A percentile compares a stretch with the other conserved stretches of the same genome.
Evolutionary conservation across 1,139 yeast genomes (phyloP).

Genomic region (Saccharomyces hybrid): DNA sequence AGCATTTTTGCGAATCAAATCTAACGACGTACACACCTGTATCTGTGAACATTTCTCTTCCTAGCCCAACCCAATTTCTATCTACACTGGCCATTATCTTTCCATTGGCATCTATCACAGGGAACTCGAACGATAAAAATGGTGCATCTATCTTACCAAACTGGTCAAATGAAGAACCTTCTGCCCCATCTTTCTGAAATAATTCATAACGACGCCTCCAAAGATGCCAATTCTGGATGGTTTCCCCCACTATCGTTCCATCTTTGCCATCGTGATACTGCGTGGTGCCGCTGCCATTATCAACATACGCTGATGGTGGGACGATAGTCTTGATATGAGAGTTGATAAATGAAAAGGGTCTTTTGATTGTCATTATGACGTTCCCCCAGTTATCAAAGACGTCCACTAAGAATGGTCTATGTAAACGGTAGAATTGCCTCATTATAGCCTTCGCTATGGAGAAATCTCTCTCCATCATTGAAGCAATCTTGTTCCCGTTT

Average conservation of each 20-base stretch:
- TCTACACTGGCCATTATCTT: conserved; percentile 68
- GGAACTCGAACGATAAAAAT: conserved; percentile 78
- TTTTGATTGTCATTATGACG: conserved; percentile 55
- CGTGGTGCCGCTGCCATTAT: conserved; percentile 12
- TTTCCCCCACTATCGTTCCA: conserved; percentile 64
- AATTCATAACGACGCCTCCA: conserved; percentile 86
- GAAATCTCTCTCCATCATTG: conserved; percentile 70
- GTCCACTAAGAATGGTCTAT: conserved; percentile 80
- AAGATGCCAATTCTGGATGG: conserved; percentile 86
- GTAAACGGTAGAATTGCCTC: conserved; percentile 74
- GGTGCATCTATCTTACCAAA: conserved; percentile 86
- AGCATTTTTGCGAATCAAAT: conserved; percentile 56
- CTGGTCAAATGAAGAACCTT: conserved; percentile 21
- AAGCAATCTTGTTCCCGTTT: conserved; percentile 67
- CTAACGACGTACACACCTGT: conserved; percentile 85
- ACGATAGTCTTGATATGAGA: conserved; percentile 71
- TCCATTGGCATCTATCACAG: conserved; percentile 53
- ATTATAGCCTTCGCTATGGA: conserved; percentile 62
- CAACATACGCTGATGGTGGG: conserved; percentile 35
- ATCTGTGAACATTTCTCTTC: conserved; percentile 87
- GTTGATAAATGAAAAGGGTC: conserved; percentile 84
- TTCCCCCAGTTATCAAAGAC: conserved; percentile 68
- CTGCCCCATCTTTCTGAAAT: conserved; percentile 38
- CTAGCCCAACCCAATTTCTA: conserved; percentile 91
- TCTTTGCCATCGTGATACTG: conserved; percentile 6